Evolutionary conservation across 1,284 basidiomycete species (phyloP).

Genomic region (Exsudoporus floridanus): DNA sequence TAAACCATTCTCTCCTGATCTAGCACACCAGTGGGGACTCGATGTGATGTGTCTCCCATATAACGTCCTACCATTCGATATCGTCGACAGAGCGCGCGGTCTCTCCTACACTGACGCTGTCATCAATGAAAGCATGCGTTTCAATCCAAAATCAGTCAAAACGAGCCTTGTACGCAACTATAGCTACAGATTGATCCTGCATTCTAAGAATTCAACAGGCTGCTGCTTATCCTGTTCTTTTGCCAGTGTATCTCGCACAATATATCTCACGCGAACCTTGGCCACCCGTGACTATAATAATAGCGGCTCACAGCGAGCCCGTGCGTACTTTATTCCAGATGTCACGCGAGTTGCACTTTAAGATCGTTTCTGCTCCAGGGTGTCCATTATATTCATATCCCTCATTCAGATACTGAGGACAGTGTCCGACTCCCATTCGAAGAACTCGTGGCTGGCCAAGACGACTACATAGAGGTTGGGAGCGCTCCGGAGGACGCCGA

Average conservation of each 20-base stretch:
- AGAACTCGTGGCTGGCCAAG: conserved; percentile 23
- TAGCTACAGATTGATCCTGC: neutral
- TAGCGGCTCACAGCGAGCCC: conserved; percentile 33
- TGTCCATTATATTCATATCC: conserved; percentile 33
- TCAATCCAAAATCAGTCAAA: conserved; percentile 36
- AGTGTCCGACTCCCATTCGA: conserved; percentile 29
- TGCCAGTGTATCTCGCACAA: conserved; percentile 42
- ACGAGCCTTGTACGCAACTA: conserved; percentile 33
- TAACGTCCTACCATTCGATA: conserved; percentile 34
- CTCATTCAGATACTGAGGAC: conserved; percentile 21
- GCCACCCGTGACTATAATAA: conserved; percentile 35
- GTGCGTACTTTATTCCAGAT: conserved; percentile 21
- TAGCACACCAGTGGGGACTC: conserved; percentile 35
- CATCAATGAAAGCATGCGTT: conserved; percentile 30
- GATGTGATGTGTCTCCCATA: conserved; percentile 40
- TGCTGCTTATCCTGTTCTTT: conserved; percentile 44
- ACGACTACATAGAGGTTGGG: conserved; percentile 30
- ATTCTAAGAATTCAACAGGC: conserved; percentile 28
- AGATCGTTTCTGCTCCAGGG: conserved; percentile 17
- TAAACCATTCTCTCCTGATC: conserved; percentile 36
- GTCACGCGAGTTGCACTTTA: neutral
- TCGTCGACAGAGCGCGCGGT: conserved; percentile 24
- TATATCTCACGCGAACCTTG: conserved; percentile 30
- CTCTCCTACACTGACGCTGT: conserved; percentile 28
- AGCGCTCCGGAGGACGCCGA: conserved; percentile 22